These are phyloP conservation scores for Podospora anserina DNA, from an alignment of 495 filamentous ascomycete genomes.

Conservation along the genomic window DNA sequence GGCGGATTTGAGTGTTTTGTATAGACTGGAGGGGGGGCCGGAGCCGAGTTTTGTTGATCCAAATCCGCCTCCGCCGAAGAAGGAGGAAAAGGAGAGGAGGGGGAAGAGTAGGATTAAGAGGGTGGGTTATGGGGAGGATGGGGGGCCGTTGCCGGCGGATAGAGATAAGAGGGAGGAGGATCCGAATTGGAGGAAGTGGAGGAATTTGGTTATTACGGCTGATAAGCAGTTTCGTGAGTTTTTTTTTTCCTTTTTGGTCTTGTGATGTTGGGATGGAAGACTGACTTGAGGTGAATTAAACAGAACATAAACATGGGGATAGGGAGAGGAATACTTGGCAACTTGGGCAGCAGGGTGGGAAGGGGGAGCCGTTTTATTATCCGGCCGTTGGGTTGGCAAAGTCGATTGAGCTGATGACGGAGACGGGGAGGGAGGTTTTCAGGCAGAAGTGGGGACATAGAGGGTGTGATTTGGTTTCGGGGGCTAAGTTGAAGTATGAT, in stretches of 20 bases:
- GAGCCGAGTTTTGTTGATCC: slow-evolving; percentile 39
- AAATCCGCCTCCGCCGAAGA: slow-evolving; percentile 34
- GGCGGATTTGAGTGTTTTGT: slow-evolving; percentile 47
- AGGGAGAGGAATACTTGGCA: slow-evolving; percentile 60
- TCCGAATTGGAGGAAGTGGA: slow-evolving; percentile 12
- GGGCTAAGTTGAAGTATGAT: slow-evolving; percentile 37
- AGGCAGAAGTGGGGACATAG: slow-evolving; percentile 57
- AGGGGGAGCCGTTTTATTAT: slow-evolving; percentile 61
- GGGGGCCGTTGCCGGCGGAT: slow-evolving; percentile 9
- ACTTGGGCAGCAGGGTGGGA: slow-evolving; percentile 51
- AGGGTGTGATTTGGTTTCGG: slow-evolving; percentile 47
- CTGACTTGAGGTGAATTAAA: not conserved
- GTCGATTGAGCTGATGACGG: slow-evolving; percentile 51
- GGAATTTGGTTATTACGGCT: slow-evolving; percentile 10
- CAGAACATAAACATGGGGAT: slow-evolving; percentile 26
- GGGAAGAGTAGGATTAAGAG: slow-evolving; percentile 15
- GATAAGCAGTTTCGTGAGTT: slow-evolving; percentile 8
- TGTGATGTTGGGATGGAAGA: not conserved
- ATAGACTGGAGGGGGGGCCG: slow-evolving; percentile 38
- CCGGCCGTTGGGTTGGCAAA: slow-evolving; percentile 51
- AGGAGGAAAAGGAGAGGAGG: slow-evolving; percentile 16
- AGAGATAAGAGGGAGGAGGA: slow-evolving; percentile 11
- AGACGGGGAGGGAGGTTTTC: slow-evolving; percentile 51
- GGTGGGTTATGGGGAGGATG: slow-evolving; percentile 3
- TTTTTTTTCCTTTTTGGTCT: not conserved